phyloP scores from a whole-genome alignment of 768 basidiomycete species.

The Lentinus brumalis region DNA sequence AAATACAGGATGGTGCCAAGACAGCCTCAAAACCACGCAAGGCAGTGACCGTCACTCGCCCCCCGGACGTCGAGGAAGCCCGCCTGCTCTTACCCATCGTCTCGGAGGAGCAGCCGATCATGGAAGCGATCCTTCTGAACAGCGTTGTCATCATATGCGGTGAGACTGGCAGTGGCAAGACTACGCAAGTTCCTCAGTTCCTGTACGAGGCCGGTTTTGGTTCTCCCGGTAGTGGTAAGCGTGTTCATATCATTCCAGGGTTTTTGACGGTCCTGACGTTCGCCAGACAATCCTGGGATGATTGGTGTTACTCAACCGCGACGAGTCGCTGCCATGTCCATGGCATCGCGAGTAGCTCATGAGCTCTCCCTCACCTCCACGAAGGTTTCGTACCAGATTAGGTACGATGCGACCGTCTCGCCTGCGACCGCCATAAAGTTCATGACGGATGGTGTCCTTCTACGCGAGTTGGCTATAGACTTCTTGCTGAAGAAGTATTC shows the following conservation, averaged over 20 bases:
- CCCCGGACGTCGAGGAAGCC: slow-evolving; percentile 71
- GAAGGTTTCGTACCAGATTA: slow-evolving; percentile 93
- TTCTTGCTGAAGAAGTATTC: slow-evolving; percentile 95
- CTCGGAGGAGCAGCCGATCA: slow-evolving; percentile 90
- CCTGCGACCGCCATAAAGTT: slow-evolving; percentile 93
- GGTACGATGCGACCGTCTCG: slow-evolving; percentile 94
- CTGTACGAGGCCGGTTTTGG: slow-evolving; percentile 98
- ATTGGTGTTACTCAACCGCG: slow-evolving; percentile 97
- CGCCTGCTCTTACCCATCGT: slow-evolving; percentile 85
- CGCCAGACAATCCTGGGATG: slow-evolving; percentile 92
- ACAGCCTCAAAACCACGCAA: slow-evolving; percentile 32
- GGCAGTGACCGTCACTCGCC: slow-evolving; percentile 58
- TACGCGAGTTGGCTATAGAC: slow-evolving; percentile 90
- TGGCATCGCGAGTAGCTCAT: slow-evolving; percentile 89
- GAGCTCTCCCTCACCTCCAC: slow-evolving; percentile 86
- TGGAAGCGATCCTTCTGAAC: slow-evolving; percentile 88
- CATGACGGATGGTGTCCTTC: slow-evolving; percentile 98
- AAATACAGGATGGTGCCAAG: slow-evolving; percentile 35
- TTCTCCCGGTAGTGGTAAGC: slow-evolving; percentile 71
- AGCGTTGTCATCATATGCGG: slow-evolving; percentile 86
- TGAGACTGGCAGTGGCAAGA: slow-evolving; percentile 98
- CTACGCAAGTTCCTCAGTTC: slow-evolving; percentile 97
- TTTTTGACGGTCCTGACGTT: neutral
- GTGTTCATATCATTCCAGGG: no score
- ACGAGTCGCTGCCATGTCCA: slow-evolving; percentile 95